Percentiles rank a stretch among this genome's conserved stretches.
Evolutionary conservation across 768 basidiomycete genomes (phyloP).

Genomic region (Xerocomellus amylosporus): DNA sequence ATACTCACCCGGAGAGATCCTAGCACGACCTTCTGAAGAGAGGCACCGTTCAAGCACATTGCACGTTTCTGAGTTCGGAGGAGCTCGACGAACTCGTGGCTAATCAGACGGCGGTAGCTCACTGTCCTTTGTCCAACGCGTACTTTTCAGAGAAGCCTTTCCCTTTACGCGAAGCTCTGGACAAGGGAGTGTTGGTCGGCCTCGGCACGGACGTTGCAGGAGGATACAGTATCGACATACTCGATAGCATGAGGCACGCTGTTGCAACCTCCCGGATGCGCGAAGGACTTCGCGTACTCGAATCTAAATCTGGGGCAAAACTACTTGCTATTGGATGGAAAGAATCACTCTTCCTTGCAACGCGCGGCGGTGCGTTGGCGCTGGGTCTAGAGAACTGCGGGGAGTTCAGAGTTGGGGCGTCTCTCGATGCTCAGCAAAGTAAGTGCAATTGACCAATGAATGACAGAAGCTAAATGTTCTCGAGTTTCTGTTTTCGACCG

Average conservation of each 20-base stretch:
- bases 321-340: conserved; percentile 70
- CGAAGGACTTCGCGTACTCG: conserved; percentile 46
- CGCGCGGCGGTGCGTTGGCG: conserved; percentile 71
- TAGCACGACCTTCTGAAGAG: conserved; percentile 61
- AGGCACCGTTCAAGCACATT: conserved; percentile 81
- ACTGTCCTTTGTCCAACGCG: conserved; percentile 85
- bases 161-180: conserved; percentile 67
- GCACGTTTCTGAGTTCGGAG: conserved; percentile 66
- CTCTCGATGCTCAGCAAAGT: conserved; percentile 80
- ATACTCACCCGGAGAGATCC: conserved; percentile 8
- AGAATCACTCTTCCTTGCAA: conserved; percentile 78
- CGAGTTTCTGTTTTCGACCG: conserved; percentile 50
- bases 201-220: conserved; percentile 86
- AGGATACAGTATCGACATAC: conserved; percentile 77
- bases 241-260: conserved; percentile 76
- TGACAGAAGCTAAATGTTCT: neutral
- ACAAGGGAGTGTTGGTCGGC: conserved; percentile 63
- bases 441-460: conserved; percentile 24
- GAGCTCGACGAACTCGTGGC: conserved; percentile 50
- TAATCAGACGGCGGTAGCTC: conserved; percentile 65
- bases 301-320: conserved; percentile 1
- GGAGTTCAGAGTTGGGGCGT: conserved; percentile 54
- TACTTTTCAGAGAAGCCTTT: conserved; percentile 80
- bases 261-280: conserved; percentile 70
- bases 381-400: conserved; percentile 57